Base-by-base conservation (phyloP, 345 rosid species). In the Carallia pectinifolia region DNA sequence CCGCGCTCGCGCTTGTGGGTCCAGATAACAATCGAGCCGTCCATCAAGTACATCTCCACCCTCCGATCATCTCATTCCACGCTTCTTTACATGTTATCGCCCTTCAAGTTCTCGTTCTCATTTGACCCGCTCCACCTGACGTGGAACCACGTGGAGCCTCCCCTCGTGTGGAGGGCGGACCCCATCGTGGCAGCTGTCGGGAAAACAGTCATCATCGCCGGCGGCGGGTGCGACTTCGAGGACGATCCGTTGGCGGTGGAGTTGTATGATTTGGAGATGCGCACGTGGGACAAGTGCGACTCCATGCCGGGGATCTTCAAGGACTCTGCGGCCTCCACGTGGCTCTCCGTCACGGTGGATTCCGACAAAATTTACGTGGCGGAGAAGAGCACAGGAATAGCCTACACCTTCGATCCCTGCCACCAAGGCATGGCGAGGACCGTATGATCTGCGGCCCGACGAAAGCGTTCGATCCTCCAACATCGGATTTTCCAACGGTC, bases 191-290 rank as follows among this genome's bases (percentile, higher is more conserved):
- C 89, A 8, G 29, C 79, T 6, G 90, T 88, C 0, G 96, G 88
- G 6, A 66, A 62, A 40, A 63, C 53, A 3, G 10, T 88, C 37
- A 53, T 93, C 18, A 33, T 89, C 1, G 97, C 94, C 7, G 92
- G 96, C 6, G 97, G 97, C 0, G 78, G 80, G 0, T 80, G 83
- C 71, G 83, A 88, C 47, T 91, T 91, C 84, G 88, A 84, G 68
- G 96, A 89, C n/a, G 90, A 88, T 59, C 86, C 84, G 0, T 77
- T 93, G 12, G 84, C 98, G 5, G 91, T 89, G 1, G 98, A 91
- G 69, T 53, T 86, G 63, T 81, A 79, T 31, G 81, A 88, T 79
- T 18, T 85, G 16, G 76, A 72, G 38, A 64, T 79, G 19, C 72
- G 82, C 34, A 10, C 19, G 54, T 93, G 98, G 98, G 79, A 73